Conservation (phyloP, 129 eudicot genomes). For the Solidago caesia region DNA sequence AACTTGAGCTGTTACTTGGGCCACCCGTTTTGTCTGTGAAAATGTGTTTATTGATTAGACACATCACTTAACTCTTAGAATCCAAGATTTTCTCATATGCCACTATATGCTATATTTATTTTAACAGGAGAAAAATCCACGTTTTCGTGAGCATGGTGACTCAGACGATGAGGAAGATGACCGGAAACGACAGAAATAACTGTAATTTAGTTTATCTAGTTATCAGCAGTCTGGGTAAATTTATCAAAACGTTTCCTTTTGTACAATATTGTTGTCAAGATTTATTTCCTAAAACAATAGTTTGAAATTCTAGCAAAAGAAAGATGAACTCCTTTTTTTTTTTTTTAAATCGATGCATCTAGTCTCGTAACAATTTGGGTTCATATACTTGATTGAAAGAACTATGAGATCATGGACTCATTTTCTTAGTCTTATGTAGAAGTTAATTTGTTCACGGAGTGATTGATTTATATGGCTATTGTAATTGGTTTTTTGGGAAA, state of each 20-base stretch:
- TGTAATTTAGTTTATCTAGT: conserved; percentile 12
- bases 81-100: not conserved
- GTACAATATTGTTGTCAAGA: conserved; percentile 35
- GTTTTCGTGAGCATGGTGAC: conserved; percentile 94
- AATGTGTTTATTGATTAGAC: not conserved
- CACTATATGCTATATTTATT: not conserved
- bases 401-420: not conserved
- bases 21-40: not conserved
- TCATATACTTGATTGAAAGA: not conserved
- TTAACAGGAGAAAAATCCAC: conserved; percentile 92
- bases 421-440: not conserved
- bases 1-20: no score
- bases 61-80: not conserved
- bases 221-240: conserved; percentile 14
- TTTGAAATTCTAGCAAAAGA: conserved; percentile 19
- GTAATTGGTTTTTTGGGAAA: no score
- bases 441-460: not conserved
- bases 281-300: conserved; percentile 18
- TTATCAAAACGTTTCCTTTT: conserved; percentile 5
- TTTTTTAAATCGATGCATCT: not conserved
- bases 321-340: conserved; percentile 12
- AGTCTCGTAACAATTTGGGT: not conserved
- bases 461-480: not conserved
- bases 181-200: conserved; percentile 53
- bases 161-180: conserved; percentile 94